Evolutionary conservation across 106 monocot genomes (phyloP), one percentile per base, ranked within the genome.

Genomic region (Amphibolis antarctica): DNA sequence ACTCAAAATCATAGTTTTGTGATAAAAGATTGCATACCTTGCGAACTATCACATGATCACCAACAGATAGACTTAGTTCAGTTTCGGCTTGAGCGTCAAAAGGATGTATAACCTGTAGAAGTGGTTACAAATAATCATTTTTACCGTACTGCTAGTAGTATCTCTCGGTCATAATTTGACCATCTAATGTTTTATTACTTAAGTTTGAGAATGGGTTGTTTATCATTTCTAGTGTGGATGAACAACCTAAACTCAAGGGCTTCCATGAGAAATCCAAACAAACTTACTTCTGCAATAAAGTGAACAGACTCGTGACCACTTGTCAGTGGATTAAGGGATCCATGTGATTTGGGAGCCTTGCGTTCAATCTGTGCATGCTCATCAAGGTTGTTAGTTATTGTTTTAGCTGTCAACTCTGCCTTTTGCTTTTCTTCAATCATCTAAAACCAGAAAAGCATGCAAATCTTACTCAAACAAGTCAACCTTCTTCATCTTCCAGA

Each of bases 1-100:
- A 61, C 20, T 12, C 1, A 23, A 4, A 61, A 4, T 61, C 11
- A 6, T 22, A 42, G 15, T 17, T 19, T 61, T 5, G 28, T 29
- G 56, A 36, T 36, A 7, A 7, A 53, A 53, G 23, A 53, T 1
- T 19, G 44, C 30, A 24, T 82, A 93, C 93, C 94, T 89, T 83
- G 19, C 89, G 81, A 44, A 96, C 86, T 20, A 86, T 75, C 46
- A 96, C 84, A 43, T 81, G 79, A 62, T 96, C 89, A 66, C 86
- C 94, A 64, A 84, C 62, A 1, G 81, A 75, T 21, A 96, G 75
- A 69, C 71, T 86, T 45, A 90, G 78, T 56, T 96, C 94, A 11
- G 84, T 84, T 63, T 89, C 84, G 29, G 86, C 70, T 67, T 89
- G 81, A 24, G 94, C 94, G 80, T 96, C 89, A 63, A 96, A 96